Conservation (phyloP, 2,329 filamentous ascomycete genomes). For the Nigrospora oryzae region DNA sequence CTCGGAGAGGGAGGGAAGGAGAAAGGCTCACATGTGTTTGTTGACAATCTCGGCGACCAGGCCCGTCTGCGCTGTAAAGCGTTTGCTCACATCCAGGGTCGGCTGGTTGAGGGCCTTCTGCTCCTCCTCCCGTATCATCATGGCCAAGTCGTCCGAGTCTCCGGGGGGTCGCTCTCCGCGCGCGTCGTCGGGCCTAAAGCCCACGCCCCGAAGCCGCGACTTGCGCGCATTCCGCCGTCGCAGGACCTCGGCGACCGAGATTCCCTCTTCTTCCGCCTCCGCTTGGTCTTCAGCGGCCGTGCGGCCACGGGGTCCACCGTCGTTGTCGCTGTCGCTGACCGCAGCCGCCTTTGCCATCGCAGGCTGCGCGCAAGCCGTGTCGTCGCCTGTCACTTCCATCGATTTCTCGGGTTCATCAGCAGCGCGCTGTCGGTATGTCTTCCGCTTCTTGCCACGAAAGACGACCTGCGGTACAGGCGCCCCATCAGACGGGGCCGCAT, state of each 20-base stretch:
- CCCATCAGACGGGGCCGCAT: constrained; percentile 9
- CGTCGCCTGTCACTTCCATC: not conserved
- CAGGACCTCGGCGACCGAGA: constrained; percentile 41
- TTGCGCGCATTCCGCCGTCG: constrained; percentile 44
- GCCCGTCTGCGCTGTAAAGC: constrained; percentile 68
- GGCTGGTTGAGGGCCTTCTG: constrained; percentile 19
- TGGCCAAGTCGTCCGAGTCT: constrained; percentile 22
- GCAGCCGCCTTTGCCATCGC: too few relatives aligned
- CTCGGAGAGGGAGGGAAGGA: constrained; percentile 2
- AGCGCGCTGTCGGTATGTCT: constrained; percentile 45
- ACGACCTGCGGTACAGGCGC: constrained; percentile 26
- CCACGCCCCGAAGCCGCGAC: constrained; percentile 44
- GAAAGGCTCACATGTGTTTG: constrained; percentile 66
- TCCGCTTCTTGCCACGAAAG: constrained; percentile 55
- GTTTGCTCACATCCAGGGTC: constrained; percentile 29
- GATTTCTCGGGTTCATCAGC: constrained; percentile 13
- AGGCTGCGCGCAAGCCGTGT: too few relatives aligned
- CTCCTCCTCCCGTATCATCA: constrained; percentile 25
- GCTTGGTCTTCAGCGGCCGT: constrained; percentile 3
- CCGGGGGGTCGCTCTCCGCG: constrained; percentile 9
- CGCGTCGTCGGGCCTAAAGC: constrained; percentile 34
- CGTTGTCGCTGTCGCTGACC: too few relatives aligned
- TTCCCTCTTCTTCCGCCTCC: constrained; percentile 22
- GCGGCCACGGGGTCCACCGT: not conserved
- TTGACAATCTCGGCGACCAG: constrained; percentile 57